Evolutionary conservation across 1,284 basidiomycete species (phyloP).

Genomic region (Inonotus obliquus): DNA sequence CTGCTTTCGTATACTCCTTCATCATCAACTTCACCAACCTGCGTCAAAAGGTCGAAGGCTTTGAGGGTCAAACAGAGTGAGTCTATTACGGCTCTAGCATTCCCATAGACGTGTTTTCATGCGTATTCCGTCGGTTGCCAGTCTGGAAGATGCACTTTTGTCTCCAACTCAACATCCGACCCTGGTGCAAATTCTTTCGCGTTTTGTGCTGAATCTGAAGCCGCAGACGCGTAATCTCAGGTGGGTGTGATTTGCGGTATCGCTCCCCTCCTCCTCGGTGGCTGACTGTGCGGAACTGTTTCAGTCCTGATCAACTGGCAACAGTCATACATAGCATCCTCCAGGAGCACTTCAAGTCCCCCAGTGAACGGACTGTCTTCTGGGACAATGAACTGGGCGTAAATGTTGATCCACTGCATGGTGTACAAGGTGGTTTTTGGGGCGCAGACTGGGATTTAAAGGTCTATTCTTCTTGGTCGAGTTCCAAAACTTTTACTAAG

Average conservation of each 20-base stretch:
- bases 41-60: slow-evolving; percentile 65
- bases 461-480: slow-evolving; percentile 38
- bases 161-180: slow-evolving; percentile 63
- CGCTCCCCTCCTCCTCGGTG: background rate
- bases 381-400: slow-evolving; percentile 63
- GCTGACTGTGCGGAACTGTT: background rate
- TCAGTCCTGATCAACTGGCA: slow-evolving; percentile 71
- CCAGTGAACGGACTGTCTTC: slow-evolving; percentile 66
- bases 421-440: slow-evolving; percentile 63
- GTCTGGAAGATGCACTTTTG: slow-evolving; percentile 73
- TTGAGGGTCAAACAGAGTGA: slow-evolving; percentile 76
- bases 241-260: slow-evolving; percentile 38
- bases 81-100: slow-evolving; percentile 29
- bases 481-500: slow-evolving; percentile 5
- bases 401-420: slow-evolving; percentile 69
- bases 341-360: slow-evolving; percentile 59
- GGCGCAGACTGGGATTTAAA: slow-evolving; percentile 72
- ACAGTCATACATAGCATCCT: slow-evolving; percentile 61
- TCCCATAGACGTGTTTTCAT: slow-evolving; percentile 7
- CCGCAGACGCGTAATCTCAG: slow-evolving; percentile 82
- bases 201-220: slow-evolving; percentile 73
- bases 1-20: slow-evolving; percentile 78
- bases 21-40: slow-evolving; percentile 75
- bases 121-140: slow-evolving; percentile 28
- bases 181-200: slow-evolving; percentile 61